phyloP scores from a whole-genome alignment of 371 early-diverging fungal genomes.

The Rhizopus stolonifer region DNA sequence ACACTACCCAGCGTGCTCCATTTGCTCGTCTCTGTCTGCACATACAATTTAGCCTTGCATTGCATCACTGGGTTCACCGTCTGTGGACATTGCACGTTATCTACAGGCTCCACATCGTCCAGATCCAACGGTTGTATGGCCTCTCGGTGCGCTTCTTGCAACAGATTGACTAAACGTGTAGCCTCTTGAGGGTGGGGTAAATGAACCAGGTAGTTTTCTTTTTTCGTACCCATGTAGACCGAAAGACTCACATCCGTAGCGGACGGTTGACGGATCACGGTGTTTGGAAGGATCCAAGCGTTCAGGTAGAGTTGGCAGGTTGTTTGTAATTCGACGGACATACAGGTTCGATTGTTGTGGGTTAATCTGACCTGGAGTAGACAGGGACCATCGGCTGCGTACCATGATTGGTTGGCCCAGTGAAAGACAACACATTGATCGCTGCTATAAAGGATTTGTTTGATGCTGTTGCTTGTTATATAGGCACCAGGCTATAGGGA shows the following conservation, averaged over 20 bases:
- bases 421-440: constrained; percentile 46
- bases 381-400: constrained; percentile 41
- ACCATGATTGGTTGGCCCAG: constrained; percentile 49
- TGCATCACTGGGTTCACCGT: constrained; percentile 41
- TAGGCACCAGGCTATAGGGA: constrained; percentile 10
- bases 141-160: constrained; percentile 29
- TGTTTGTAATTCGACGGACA: constrained; percentile 35
- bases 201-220: constrained; percentile 49
- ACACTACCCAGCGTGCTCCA: constrained; percentile 45
- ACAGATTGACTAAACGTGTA: constrained; percentile 14
- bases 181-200: constrained; percentile 39
- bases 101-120: constrained; percentile 21
- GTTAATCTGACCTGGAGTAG: constrained; percentile 36
- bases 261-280: constrained; percentile 30
- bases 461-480: constrained; percentile 25
- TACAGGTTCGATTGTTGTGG: constrained; percentile 32
- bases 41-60: constrained; percentile 42
- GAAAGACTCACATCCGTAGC: constrained; percentile 44
- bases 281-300: constrained; percentile 45
- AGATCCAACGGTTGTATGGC: neutral
- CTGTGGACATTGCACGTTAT: constrained; percentile 39
- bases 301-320: constrained; percentile 42
- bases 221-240: constrained; percentile 31
- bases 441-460: constrained; percentile 33
- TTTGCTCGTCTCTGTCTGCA: constrained; percentile 41